These are phyloP conservation scores for Trichophaea hybrida DNA, from an alignment of 2,329 filamentous ascomycete genomes.

Conservation along the genomic window DNA sequence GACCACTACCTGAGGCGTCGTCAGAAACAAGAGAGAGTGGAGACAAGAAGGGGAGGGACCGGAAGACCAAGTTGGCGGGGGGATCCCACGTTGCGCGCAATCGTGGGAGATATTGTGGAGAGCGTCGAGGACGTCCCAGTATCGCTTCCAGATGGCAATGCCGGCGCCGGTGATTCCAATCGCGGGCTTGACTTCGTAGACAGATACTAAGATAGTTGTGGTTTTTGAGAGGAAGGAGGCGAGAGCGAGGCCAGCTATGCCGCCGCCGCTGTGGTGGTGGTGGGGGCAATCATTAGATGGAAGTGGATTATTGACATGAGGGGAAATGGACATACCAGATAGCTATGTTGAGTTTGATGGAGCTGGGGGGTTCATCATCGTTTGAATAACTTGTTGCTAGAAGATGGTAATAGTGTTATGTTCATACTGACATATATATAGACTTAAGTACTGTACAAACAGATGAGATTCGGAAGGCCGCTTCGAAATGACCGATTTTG, in stretches of 20 bases:
- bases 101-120: background rate
- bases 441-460: too few relatives aligned
- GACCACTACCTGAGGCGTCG: background rate
- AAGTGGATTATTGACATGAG: background rate
- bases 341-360: background rate
- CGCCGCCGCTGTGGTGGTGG: constrained; percentile 1
- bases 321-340: background rate
- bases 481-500: too few relatives aligned
- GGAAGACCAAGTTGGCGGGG: background rate
- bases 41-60: background rate
- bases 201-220: background rate
- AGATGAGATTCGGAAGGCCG: too few relatives aligned
- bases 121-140: background rate
- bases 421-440: too few relatives aligned
- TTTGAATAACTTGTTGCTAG: too few relatives aligned
- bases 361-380: background rate
- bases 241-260: background rate
- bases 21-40: background rate
- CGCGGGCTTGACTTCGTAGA: background rate
- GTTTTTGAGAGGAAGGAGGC: background rate
- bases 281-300: background rate
- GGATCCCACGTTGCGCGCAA: background rate
- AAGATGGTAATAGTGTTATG: background rate
- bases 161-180: background rate
- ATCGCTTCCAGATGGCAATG: constrained; percentile 1